These are phyloP conservation scores for Gaertneriomyces sp. DNA, from an alignment of 192 early-diverging fungal species.

Conservation along the genomic window DNA sequence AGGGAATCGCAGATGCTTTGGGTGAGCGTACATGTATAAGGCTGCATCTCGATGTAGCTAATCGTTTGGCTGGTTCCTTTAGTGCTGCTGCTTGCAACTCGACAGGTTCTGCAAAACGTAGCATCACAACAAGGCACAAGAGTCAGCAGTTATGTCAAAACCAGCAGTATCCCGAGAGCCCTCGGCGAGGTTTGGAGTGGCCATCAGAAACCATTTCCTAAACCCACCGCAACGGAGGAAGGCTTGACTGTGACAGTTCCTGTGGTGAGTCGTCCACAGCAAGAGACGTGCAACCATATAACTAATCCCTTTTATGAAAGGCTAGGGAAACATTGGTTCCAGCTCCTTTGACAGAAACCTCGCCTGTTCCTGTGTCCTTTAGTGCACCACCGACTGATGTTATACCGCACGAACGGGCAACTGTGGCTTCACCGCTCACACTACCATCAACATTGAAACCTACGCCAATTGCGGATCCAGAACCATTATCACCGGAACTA, in stretches of 20 bases:
- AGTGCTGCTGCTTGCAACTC: constrained; percentile 27
- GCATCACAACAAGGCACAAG: constrained; percentile 1
- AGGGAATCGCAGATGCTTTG: too few species aligned
- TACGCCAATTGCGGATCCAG: neutral
- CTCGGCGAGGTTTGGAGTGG: constrained; percentile 1
- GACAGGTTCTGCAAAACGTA: constrained; percentile 6
- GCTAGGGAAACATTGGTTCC: neutral
- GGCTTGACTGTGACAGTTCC: neutral
- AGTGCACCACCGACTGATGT: too few species aligned
- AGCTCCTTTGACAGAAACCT: neutral
- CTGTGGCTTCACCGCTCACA: neutral
- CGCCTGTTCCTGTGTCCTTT: neutral
- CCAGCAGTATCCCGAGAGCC: constrained; percentile 25
- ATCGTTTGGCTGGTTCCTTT: neutral
- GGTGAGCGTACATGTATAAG: too few species aligned
- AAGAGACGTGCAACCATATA: neutral
- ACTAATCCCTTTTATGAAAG: neutral
- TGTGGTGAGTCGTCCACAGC: neutral
- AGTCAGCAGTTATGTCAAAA: constrained; percentile 8
- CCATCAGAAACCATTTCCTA: neutral
- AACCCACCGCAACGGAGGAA: neutral
- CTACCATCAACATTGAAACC: neutral
- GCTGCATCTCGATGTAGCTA: too few species aligned
- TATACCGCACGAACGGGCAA: neutral
- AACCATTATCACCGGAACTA: neutral